Evolutionary conservation across 1,139 yeast species (phyloP).

Genomic region (Saccharomycopsis hybrid): DNA sequence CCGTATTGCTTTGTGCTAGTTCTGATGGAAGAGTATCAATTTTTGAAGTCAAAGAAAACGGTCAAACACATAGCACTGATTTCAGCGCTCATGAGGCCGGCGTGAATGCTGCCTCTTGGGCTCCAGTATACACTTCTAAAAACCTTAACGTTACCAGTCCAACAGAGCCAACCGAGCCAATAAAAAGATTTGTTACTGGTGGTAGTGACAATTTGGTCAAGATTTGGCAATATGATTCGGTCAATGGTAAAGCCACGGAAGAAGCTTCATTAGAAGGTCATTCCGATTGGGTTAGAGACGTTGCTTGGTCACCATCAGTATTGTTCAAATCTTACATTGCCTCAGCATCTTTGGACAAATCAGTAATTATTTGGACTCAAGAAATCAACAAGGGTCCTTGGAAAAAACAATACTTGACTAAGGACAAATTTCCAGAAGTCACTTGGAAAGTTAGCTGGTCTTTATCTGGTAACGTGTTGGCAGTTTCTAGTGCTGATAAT

Average conservation of each 20-base stretch:
- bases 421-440: conserved; percentile 88
- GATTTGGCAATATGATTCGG: conserved; percentile 72
- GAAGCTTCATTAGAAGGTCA: conserved; percentile 86
- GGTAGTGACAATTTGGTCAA: conserved; percentile 94
- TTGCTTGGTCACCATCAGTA: conserved; percentile 94
- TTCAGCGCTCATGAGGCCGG: conserved; percentile 89
- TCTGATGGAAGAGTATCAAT: conserved; percentile 91
- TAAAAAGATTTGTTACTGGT: conserved; percentile 77
- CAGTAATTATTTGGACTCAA: conserved; percentile 90
- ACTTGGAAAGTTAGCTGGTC: conserved; percentile 99
- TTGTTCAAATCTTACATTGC: conserved; percentile 87
- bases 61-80: conserved; percentile 54
- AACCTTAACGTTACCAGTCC: conserved; percentile 30
- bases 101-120: conserved; percentile 94
- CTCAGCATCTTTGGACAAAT: conserved; percentile 96
- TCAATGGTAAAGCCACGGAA: conserved; percentile 51
- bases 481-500: conserved; percentile 94
- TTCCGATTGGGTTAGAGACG: conserved; percentile 97
- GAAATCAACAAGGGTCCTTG: conserved; percentile 62
- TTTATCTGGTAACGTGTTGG: conserved; percentile 87
- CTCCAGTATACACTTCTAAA: conserved; percentile 45
- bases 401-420: conserved; percentile 71
- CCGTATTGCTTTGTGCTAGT: conserved; percentile 82
- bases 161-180: conserved; percentile 35
- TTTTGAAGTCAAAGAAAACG: conserved; percentile 87